These are phyloP conservation scores for Mitragyna speciosa DNA, from an alignment of 257 asterid species.

Conservation along the genomic window DNA sequence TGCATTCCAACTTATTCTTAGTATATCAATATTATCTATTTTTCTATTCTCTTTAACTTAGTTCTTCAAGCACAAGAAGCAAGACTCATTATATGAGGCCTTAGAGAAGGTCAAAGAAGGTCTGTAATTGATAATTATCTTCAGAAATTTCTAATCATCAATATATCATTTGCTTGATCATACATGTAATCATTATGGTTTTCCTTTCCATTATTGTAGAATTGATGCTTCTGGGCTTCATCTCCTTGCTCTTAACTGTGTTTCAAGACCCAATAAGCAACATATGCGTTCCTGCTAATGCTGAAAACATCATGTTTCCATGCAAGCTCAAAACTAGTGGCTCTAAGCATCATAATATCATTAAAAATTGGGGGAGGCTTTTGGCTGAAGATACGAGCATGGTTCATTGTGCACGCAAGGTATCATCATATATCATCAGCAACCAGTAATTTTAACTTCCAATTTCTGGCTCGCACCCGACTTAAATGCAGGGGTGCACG, in stretches of 20 bases:
- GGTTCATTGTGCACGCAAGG: conserved; percentile 44
- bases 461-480: neutral
- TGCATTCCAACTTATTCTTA: neutral
- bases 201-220: conserved; percentile 39
- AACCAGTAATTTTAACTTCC: neutral
- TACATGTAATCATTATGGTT: neutral
- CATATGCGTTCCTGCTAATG: conserved; percentile 53
- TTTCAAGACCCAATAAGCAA: conserved; percentile 56
- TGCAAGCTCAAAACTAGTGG: conserved; percentile 38
- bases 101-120: conserved; percentile 79
- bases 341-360: conserved; percentile 13
- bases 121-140: neutral
- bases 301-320: conserved; percentile 71
- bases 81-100: conserved; percentile 57
- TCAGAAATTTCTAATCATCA: neutral
- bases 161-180: neutral
- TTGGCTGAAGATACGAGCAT: conserved; percentile 31
- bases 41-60: conserved; percentile 17
- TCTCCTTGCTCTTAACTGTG: conserved; percentile 74
- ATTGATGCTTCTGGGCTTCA: conserved; percentile 89
- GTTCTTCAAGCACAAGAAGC: conserved; percentile 55
- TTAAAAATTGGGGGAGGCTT: conserved; percentile 38
- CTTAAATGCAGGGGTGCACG: no score
- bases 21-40: neutral
- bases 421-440: conserved; percentile 4